phyloP scores from a whole-genome alignment of 805 yeast genomes.

The Wickerhamiella occidentalis region DNA sequence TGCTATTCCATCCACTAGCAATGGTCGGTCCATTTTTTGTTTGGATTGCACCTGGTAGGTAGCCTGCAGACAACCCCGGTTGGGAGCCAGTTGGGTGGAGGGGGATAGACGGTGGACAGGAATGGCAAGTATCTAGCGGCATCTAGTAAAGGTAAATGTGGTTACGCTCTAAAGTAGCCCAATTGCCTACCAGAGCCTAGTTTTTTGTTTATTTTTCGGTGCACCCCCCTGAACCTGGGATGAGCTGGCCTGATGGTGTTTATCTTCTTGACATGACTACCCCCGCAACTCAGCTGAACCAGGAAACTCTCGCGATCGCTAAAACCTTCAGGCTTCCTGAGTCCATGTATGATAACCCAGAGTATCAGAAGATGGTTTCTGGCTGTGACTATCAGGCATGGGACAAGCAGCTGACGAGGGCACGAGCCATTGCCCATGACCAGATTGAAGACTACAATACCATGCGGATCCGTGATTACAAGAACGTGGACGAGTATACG shows the following conservation, averaged over 20 bases:
- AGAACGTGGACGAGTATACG: constrained; percentile 21
- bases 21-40: constrained; percentile 17
- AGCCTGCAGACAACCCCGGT: neutral
- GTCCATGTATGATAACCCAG: neutral
- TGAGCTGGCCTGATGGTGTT: too few species aligned
- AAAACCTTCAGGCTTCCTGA: neutral
- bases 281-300: neutral
- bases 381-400: constrained; percentile 6
- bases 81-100: neutral
- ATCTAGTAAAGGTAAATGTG: too few species aligned
- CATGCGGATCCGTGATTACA: constrained; percentile 23
- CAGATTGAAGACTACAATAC: constrained; percentile 23
- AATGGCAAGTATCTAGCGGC: too few species aligned
- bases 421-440: constrained; percentile 25
- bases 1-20: constrained; percentile 7
- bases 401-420: constrained; percentile 14
- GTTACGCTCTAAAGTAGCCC: too few species aligned
- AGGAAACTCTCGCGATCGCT: neutral
- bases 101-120: neutral
- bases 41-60: neutral
- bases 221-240: too few species aligned
- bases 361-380: constrained; percentile 9
- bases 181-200: too few species aligned
- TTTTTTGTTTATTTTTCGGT: too few species aligned
- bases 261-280: neutral